A percentile compares a stretch with the other conserved stretches of the same genome.
These are phyloP conservation scores for Saccharomycopsis lassenensis DNA, from an alignment of 805 yeast genomes.

Conservation along the genomic window DNA sequence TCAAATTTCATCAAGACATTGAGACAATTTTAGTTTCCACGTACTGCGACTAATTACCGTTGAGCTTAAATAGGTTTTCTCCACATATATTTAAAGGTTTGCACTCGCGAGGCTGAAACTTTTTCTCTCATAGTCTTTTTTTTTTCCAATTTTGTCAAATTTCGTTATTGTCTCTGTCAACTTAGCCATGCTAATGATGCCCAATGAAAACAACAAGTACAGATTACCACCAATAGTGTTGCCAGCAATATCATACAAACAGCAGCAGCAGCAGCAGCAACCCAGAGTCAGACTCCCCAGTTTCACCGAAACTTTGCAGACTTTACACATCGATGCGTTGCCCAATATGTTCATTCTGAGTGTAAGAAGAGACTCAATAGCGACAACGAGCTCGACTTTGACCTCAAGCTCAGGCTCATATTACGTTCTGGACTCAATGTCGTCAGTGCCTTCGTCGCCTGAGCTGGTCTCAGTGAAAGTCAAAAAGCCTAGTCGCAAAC, in stretches of 20 bases:
- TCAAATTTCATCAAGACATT: too few species aligned
- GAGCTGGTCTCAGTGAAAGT: neutral
- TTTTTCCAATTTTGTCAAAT: too few species aligned
- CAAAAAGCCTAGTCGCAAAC: conserved; percentile 2
- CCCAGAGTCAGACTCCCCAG: conserved; percentile 1
- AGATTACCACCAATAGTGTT: conserved; percentile 2
- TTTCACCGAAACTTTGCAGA: neutral
- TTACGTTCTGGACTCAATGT: too few species aligned
- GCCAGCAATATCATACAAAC: neutral
- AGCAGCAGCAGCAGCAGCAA: neutral
- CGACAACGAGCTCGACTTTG: neutral
- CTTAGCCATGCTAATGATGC: neutral
- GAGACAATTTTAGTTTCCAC: too few species aligned
- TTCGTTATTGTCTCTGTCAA: too few species aligned
- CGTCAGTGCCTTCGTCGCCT: too few species aligned
- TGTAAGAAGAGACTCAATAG: neutral
- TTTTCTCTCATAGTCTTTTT: too few species aligned
- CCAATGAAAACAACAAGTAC: neutral
- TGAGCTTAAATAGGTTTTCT: too few species aligned
- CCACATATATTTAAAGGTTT: too few species aligned
- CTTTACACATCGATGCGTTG: neutral
- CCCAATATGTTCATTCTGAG: neutral
- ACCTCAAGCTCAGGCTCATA: neutral
- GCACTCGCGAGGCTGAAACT: too few species aligned
- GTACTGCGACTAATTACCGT: too few species aligned